phyloP scores from a whole-genome alignment of 306 rosid species.

The Fagus crenata region DNA sequence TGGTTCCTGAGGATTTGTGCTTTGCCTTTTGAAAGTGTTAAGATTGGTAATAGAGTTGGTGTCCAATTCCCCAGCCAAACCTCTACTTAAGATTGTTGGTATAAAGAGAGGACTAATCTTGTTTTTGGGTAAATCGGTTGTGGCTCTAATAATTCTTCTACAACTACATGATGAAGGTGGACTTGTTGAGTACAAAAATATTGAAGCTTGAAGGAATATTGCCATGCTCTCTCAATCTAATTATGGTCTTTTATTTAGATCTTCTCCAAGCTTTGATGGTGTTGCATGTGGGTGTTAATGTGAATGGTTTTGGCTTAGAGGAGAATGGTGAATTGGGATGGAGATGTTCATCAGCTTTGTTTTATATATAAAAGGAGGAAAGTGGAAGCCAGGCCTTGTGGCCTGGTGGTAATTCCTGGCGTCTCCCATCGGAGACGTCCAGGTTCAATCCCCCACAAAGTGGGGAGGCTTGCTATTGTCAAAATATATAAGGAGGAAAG shows the following conservation, averaged over 20 bases:
- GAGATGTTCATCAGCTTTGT: background rate
- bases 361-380: too few relatives aligned
- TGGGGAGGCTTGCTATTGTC: too few relatives aligned
- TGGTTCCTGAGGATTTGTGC: background rate
- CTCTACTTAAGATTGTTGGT: constrained; percentile 35
- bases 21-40: background rate
- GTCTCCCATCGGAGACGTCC: too few relatives aligned
- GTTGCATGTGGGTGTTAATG: background rate
- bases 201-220: constrained; percentile 27
- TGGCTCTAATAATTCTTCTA: constrained; percentile 29
- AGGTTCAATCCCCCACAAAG: too few relatives aligned
- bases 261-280: background rate
- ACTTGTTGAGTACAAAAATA: constrained; percentile 9
- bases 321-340: constrained; percentile 10
- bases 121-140: constrained; percentile 33
- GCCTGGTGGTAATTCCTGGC: too few relatives aligned
- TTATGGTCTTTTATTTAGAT: background rate
- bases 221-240: constrained; percentile 38
- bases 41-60: constrained; percentile 4
- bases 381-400: too few relatives aligned
- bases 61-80: constrained; percentile 34
- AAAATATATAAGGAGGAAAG: too few relatives aligned
- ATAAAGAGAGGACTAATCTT: constrained; percentile 25
- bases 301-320: constrained; percentile 1
- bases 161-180: constrained; percentile 23